Base-by-base conservation (phyloP, 495 filamentous ascomycete species). In the Daldinia concentrica region DNA sequence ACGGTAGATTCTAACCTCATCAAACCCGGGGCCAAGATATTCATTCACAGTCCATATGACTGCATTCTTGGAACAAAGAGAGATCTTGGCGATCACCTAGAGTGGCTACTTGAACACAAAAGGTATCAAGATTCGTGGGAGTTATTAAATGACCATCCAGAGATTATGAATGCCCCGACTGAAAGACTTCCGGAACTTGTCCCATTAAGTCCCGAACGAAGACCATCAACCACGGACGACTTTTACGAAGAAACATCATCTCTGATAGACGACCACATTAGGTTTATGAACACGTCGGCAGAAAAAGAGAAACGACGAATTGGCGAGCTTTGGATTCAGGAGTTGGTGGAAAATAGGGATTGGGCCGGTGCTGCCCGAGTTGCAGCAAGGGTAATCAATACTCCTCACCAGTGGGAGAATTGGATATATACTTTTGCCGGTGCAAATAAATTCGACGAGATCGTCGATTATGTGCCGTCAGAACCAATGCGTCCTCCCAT, bases 21-120 rank as follows among this genome's bases (percentile, higher is more conserved):
- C 51, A 88, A 88, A 15, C 86, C 89, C 6, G 94, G 95, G 0
- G 86, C 94, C 68, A 98, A 98, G 72, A 92, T 99, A 27, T 97
- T 97, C 76, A 91, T 99, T 32, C 93, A 96, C 58, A 98, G 94
- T 73, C 96, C 96, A 1, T 99, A 95, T 71, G 95, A 99, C 80
- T 97, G 94, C 70, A 88, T 97, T 24, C 83, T 97, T 61, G 91
- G 93, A 0, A 91, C 95, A 0, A 93, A 93, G 73, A 83, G 95
- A 68, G 94, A 97, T 69, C 82, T 94, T 12, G 79, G 87, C 0
- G 95, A 99, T 76, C 93, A 95, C 70, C 80, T 98, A 14, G 82
- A 86, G 6, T 99, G 94, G 94, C 81, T 98, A 1, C 79, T 95
- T 9, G 90, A 92, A 43, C 92, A 89, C 66, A 85, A 90, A 39